Evolutionary conservation across 1,284 basidiomycete species (phyloP), one percentile per base, ranked within the genome.

Genomic region (Apiotrichum laibachii): DNA sequence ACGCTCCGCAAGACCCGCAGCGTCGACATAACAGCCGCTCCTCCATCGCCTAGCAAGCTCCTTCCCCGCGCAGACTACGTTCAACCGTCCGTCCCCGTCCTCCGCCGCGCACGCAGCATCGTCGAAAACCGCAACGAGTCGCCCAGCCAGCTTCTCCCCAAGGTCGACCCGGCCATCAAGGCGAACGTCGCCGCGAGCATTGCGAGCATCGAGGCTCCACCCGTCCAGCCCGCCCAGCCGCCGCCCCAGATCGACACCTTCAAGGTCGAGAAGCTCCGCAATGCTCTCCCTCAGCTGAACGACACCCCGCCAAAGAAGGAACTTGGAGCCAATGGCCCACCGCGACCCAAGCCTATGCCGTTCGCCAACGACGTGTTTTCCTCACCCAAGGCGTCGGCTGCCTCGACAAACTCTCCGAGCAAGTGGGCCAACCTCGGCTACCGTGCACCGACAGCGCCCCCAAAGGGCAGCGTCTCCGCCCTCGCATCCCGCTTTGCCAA

Each of bases 371-470:
- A 61, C n/a, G 46, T 40, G 2, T 59, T 55, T 56, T 46, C 60
- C 3, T 40, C 55, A 1, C 47, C 59, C n/a, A 53, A 61, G 39
- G 19, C 55, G 13, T 39, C 49, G 9, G 31, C 35, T 7, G 40
- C 39, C 9, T 31, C 26, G 26, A 48, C 35, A 3, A 31, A 44
- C 13, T 35, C 52, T 13, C 55, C 56, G 12, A 50, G 44, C 15
- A 63, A 63, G 45, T 55, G 56, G 33, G 56, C 59, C 11, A 59
- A 59, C 15, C 48, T 63, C 4, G 51, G 50, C 12, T 63, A 42
- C 54, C 62, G 62, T 13, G 62, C 62, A 0, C 62, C 62, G 2
- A 63, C 59, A 7, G 62, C 56, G 6, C 62, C 62, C 16, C 62
- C 62, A 2, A 63, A 61, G 51, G 62, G 59, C 22, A 53, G 51